Conservation (phyloP, 164 flowering plant genomes). For the Protea cynaroides region DNA sequence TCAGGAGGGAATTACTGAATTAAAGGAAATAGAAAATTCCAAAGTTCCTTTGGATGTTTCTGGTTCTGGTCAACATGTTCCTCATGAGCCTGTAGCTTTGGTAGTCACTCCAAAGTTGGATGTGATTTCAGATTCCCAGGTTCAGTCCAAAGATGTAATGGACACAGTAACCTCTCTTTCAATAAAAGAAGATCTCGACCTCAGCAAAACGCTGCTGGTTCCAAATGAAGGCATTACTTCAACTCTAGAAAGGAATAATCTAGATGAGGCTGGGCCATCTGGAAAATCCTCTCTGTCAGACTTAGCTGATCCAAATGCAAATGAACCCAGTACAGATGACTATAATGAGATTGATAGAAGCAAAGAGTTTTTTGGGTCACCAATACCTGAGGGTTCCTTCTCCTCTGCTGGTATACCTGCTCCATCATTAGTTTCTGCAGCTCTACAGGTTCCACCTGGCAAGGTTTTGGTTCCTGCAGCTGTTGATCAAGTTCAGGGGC, state of each 20-base stretch:
- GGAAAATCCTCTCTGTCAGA: slow-evolving; percentile 25
- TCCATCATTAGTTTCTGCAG: slow-evolving; percentile 81
- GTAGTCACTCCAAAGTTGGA: slow-evolving; percentile 27
- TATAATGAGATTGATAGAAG: slow-evolving; percentile 26
- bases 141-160: slow-evolving; percentile 17
- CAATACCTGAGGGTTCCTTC: slow-evolving; percentile 32
- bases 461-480: slow-evolving; percentile 86
- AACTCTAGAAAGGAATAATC: slow-evolving; percentile 19
- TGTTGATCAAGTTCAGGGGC: slow-evolving; percentile 85
- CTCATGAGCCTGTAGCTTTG: slow-evolving; percentile 19
- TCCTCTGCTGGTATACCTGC: slow-evolving; percentile 89
- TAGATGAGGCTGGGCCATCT: slow-evolving; percentile 26
- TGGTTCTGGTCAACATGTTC: slow-evolving; percentile 15
- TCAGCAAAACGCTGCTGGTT: slow-evolving; percentile 18
- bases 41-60: slow-evolving; percentile 19
- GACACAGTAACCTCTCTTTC: slow-evolving; percentile 20
- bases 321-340: slow-evolving; percentile 26
- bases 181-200: slow-evolving; percentile 22
- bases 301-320: slow-evolving; percentile 22
- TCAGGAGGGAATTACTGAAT: slow-evolving; percentile 20
- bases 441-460: slow-evolving; percentile 76
- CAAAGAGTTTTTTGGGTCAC: slow-evolving; percentile 29
- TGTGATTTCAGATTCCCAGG: slow-evolving; percentile 21
- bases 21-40: slow-evolving; percentile 18
- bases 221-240: slow-evolving; percentile 24